These are phyloP conservation scores for Peronospora tabacina DNA, from an alignment of 352 stramenopile species.

Conservation along the genomic window DNA sequence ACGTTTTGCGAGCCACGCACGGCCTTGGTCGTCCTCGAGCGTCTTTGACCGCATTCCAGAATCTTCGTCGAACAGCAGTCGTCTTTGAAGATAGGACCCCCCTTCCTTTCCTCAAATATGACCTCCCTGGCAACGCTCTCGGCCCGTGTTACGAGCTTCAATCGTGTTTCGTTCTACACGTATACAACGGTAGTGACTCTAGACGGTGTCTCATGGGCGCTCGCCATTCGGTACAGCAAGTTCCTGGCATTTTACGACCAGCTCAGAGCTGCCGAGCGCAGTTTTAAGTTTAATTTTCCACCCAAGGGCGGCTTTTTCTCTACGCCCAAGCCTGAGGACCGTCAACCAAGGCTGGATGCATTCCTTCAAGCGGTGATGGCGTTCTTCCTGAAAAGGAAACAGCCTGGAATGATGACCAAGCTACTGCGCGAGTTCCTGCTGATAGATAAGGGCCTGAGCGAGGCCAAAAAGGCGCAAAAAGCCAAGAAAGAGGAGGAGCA, in stretches of 20 bases:
- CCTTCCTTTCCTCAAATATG: constrained; percentile 1
- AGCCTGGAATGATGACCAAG: constrained; percentile 23
- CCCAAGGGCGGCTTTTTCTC: constrained; percentile 61
- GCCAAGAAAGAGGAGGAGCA: constrained; percentile 18
- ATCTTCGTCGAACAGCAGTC: constrained; percentile 13
- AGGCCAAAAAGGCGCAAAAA: constrained; percentile 13
- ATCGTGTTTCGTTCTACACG: constrained; percentile 30
- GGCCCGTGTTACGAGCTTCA: constrained; percentile 40
- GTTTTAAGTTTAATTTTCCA: constrained; percentile 58
- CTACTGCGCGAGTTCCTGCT: constrained; percentile 45
- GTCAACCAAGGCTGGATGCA: constrained; percentile 42
- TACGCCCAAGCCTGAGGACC: constrained; percentile 43
- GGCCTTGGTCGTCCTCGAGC: constrained; percentile 3
- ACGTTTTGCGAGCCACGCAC: constrained; percentile 2
- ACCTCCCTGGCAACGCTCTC: constrained; percentile 27
- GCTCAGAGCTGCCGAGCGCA: constrained; percentile 28
- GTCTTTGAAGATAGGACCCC: neutral
- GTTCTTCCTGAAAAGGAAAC: constrained; percentile 30
- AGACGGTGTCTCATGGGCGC: constrained; percentile 21
- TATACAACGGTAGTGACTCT: constrained; percentile 44
- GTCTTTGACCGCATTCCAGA: constrained; percentile 25
- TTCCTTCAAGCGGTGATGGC: constrained; percentile 43
- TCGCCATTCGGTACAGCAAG: constrained; percentile 57
- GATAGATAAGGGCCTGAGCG: constrained; percentile 26
- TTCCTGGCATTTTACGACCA: constrained; percentile 45